These are phyloP conservation scores for Talinum fruticosum DNA, from an alignment of 148 eudicot species.

Conservation along the genomic window DNA sequence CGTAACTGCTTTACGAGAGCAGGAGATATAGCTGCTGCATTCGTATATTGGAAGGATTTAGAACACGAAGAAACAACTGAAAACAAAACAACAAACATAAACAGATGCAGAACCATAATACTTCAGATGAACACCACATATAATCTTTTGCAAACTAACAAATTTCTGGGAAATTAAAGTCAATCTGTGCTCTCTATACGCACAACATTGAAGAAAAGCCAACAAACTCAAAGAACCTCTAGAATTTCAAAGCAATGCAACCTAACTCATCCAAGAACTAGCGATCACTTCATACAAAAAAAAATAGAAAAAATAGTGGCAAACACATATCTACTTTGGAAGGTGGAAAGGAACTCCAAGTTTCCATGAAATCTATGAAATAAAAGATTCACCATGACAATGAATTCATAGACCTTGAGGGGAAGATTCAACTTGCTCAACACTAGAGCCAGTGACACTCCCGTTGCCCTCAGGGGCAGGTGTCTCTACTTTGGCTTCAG, in stretches of 20 bases:
- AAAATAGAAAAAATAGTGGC: background rate
- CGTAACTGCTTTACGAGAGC: slow-evolving; percentile 89
- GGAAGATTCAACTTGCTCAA: slow-evolving; percentile 12
- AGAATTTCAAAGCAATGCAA: background rate
- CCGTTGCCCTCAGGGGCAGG: slow-evolving; percentile 20
- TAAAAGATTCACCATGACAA: slow-evolving; percentile 9
- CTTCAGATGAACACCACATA: background rate
- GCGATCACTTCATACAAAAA: too few species aligned
- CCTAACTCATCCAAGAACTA: background rate
- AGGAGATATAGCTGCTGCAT: slow-evolving; percentile 65
- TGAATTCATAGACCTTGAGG: slow-evolving; percentile 23
- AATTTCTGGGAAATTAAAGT: background rate
- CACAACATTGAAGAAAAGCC: background rate
- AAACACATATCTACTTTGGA: background rate
- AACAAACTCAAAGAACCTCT: background rate
- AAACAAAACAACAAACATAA: background rate
- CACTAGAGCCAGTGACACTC: slow-evolving; percentile 16
- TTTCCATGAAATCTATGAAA: slow-evolving; percentile 5
- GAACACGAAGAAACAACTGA: background rate
- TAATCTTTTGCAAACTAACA: background rate
- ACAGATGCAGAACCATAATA: background rate
- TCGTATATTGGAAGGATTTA: background rate
- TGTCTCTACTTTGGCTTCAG: slow-evolving; percentile 22
- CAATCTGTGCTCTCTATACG: background rate
- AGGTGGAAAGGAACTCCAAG: slow-evolving; percentile 5